Evolutionary conservation across 768 basidiomycete genomes (phyloP).

Genomic region (Lentinula lateritia): DNA sequence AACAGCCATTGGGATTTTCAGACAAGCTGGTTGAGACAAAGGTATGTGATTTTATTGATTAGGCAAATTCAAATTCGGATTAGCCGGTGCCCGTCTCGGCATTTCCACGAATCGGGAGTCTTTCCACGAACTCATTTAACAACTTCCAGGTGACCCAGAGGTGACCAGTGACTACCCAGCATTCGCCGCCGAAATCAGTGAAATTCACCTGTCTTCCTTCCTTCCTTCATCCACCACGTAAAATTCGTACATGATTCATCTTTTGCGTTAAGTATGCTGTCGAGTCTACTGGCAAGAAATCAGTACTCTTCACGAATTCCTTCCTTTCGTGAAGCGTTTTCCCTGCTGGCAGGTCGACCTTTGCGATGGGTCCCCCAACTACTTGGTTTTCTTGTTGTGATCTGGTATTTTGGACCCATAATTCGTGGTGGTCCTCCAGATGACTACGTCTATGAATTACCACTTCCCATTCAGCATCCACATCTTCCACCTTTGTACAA

Average conservation of each 20-base stretch:
- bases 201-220: too few species aligned
- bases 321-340: not conserved
- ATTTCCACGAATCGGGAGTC: too few species aligned
- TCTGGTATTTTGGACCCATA: conserved; percentile 4
- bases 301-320: not conserved
- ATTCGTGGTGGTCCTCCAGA: not conserved
- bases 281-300: not conserved
- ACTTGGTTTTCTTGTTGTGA: not conserved
- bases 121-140: too few species aligned
- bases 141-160: too few species aligned
- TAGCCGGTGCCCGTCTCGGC: too few species aligned
- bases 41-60: not conserved
- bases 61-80: not conserved
- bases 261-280: not conserved
- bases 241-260: not conserved
- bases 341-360: conserved; percentile 4
- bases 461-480: conserved; percentile 5
- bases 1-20: not conserved
- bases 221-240: too few species aligned
- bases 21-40: not conserved
- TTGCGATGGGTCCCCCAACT: conserved; percentile 6
- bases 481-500: conserved; percentile 1
- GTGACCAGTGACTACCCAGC: too few species aligned
- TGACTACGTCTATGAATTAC: not conserved
- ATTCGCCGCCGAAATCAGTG: too few species aligned